These are phyloP conservation scores for Sphaerobolus stellatus DNA, from an alignment of 1,284 basidiomycete species.

Conservation along the genomic window DNA sequence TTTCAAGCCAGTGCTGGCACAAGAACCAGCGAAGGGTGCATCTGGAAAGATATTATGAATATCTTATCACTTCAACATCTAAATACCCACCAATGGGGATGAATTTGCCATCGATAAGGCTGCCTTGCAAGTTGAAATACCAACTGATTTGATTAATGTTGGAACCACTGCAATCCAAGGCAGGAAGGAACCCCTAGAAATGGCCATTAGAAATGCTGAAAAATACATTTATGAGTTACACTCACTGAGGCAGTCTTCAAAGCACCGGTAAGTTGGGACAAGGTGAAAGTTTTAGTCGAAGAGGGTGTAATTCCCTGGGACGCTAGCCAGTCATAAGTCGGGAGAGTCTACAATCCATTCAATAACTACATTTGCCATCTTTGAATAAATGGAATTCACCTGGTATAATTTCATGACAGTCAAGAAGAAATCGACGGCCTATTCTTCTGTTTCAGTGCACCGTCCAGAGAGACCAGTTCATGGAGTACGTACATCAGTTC, in stretches of 20 bases:
- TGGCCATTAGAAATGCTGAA: constrained; percentile 10
- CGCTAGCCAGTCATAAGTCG: constrained; percentile 71
- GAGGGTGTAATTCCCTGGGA: constrained; percentile 72
- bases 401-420: constrained; percentile 65
- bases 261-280: constrained; percentile 56
- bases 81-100: constrained; percentile 52
- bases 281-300: constrained; percentile 53
- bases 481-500: constrained; percentile 51
- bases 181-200: constrained; percentile 49
- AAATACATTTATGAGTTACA: constrained; percentile 20
- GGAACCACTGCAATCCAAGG: constrained; percentile 52
- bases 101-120: constrained; percentile 64
- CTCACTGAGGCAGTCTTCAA: constrained; percentile 53
- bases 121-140: constrained; percentile 64
- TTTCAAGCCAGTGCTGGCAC: constrained; percentile 56
- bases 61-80: not conserved
- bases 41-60: constrained; percentile 35
- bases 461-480: not conserved
- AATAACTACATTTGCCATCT: not conserved
- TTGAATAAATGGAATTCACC: constrained; percentile 31
- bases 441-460: not conserved
- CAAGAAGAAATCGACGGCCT: constrained; percentile 74
- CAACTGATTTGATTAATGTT: constrained; percentile 56
- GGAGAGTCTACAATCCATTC: constrained; percentile 45
- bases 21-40: constrained; percentile 51